phyloP scores from a whole-genome alignment of 805 yeast species.

The Candida dendrica region DNA sequence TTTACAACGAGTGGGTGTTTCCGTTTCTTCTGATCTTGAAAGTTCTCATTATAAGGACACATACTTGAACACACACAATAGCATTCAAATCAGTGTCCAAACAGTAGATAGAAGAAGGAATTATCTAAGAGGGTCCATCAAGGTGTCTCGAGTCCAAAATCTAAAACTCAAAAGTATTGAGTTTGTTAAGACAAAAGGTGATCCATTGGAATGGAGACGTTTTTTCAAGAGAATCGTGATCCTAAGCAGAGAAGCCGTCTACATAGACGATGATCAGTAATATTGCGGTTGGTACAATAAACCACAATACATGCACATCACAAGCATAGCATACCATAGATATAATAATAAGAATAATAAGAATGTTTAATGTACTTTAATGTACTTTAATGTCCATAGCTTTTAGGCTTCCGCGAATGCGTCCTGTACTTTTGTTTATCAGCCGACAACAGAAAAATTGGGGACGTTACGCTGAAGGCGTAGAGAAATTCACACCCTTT shows the following conservation, averaged over 20 bases:
- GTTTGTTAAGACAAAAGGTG: conserved; percentile 51
- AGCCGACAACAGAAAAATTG: no score
- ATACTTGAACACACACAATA: conserved; percentile 1
- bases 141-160: conserved; percentile 32
- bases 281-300: no score
- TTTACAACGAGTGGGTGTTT: conserved; percentile 34
- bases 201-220: conserved; percentile 70
- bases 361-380: no score
- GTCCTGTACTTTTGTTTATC: no score
- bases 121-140: conserved; percentile 39
- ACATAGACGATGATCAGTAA: conserved; percentile 23
- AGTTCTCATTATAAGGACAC: conserved; percentile 6
- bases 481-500: no score
- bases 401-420: no score
- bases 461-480: no score
- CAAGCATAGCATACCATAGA: no score
- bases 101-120: conserved; percentile 39
- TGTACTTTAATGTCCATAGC: no score
- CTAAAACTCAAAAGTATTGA: conserved; percentile 39
- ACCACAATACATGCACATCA: no score
- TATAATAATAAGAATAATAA: no score
- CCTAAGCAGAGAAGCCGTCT: conserved; percentile 51
- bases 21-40: conserved; percentile 16
- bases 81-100: conserved; percentile 20
- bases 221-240: conserved; percentile 51